phyloP scores from a whole-genome alignment of 345 rosid genomes.

The Schrenkiella parvula region DNA sequence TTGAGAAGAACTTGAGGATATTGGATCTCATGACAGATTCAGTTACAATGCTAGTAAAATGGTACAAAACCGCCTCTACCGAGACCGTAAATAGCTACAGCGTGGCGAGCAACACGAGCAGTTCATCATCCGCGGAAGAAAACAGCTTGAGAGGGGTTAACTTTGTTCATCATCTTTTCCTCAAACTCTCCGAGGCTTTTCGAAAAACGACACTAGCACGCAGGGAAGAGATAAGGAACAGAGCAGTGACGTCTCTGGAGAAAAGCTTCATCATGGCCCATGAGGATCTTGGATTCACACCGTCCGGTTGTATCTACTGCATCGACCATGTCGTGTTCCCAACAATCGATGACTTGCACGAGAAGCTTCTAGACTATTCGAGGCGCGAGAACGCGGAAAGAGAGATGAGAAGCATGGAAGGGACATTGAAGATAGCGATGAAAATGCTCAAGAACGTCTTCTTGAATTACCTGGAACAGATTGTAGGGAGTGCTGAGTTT shows the following conservation, averaged over 20 bases:
- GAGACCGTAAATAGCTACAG: constrained; percentile 46
- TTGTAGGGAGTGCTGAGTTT: constrained; percentile 53
- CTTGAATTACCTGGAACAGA: constrained; percentile 38
- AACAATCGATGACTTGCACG: constrained; percentile 73
- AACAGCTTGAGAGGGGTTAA: constrained; percentile 42
- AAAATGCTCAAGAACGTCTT: constrained; percentile 56
- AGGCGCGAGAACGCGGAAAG: constrained; percentile 70
- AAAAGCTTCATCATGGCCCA: constrained; percentile 47
- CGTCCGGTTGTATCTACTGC: constrained; percentile 52
- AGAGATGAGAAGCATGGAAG: constrained; percentile 91
- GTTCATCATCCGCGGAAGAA: constrained; percentile 48
- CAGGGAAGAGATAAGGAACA: constrained; percentile 79
- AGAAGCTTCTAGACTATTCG: constrained; percentile 79
- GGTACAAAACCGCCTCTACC: constrained; percentile 44
- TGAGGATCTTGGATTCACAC: constrained; percentile 62
- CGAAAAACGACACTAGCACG: constrained; percentile 75
- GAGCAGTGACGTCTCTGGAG: constrained; percentile 50
- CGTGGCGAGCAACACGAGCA: constrained; percentile 43
- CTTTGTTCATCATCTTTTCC: constrained; percentile 44
- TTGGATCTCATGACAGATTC: constrained; percentile 72
- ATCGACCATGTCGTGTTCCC: constrained; percentile 35
- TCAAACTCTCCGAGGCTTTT: constrained; percentile 79
- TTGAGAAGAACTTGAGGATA: constrained; percentile 65
- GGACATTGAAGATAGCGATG: constrained; percentile 64
- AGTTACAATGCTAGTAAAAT: constrained; percentile 45